These are phyloP conservation scores for Globisporangium rhizosaccharum DNA, from an alignment of 352 stramenopile genomes.

Conservation along the genomic window DNA sequence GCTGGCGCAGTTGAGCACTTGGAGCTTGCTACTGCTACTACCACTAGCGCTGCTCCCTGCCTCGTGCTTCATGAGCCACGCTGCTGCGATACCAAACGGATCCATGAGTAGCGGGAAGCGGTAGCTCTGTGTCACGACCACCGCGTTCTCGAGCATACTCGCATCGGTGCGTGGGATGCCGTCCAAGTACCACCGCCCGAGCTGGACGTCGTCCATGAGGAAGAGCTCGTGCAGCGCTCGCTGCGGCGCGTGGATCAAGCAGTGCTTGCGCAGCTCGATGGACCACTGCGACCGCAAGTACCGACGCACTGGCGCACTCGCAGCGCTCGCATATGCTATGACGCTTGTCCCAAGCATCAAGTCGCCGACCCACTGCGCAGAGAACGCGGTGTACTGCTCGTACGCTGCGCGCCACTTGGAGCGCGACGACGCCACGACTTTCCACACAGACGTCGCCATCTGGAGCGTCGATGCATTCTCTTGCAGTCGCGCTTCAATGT, in stretches of 20 bases:
- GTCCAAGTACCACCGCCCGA: conserved; percentile 44
- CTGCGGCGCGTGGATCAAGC: conserved; percentile 23
- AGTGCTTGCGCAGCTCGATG: conserved; percentile 21
- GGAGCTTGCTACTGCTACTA: not conserved
- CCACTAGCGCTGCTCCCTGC: not conserved
- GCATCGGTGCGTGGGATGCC: conserved; percentile 31
- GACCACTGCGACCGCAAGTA: conserved; percentile 38
- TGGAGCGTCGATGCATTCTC: conserved; percentile 52
- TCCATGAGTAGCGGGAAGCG: conserved; percentile 54
- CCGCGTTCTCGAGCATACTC: conserved; percentile 34
- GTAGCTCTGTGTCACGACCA: conserved; percentile 34
- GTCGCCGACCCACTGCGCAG: conserved; percentile 42
- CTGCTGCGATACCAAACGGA: conserved; percentile 38
- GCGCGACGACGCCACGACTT: conserved; percentile 39
- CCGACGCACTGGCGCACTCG: conserved; percentile 10
- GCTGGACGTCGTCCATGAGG: conserved; percentile 20
- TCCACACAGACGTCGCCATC: conserved; percentile 46
- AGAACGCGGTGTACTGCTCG: conserved; percentile 38
- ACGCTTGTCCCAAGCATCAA: conserved; percentile 54
- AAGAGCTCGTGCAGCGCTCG: conserved; percentile 27
- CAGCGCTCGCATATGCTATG: conserved; percentile 37
- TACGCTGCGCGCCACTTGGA: conserved; percentile 32
- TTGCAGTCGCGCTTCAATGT: conserved; percentile 41
- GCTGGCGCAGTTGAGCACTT: conserved; percentile 5
- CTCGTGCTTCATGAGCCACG: conserved; percentile 48